Evolutionary conservation across 2,329 filamentous ascomycete genomes (phyloP).

Genomic region (Cercospora sp.): DNA sequence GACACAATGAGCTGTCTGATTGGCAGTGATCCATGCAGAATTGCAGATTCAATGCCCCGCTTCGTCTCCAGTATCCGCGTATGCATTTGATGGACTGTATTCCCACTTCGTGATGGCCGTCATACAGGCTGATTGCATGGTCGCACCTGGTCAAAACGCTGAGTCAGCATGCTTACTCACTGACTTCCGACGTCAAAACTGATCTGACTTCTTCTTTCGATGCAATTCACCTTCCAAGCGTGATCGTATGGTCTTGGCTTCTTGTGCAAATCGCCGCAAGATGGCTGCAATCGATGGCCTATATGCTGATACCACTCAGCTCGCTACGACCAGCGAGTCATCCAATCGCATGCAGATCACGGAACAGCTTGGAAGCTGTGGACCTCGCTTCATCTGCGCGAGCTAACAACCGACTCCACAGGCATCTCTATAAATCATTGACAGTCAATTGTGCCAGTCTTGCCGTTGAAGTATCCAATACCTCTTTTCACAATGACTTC

Average conservation of each 20-base stretch:
- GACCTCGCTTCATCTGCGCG: neutral
- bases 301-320: neutral
- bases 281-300: neutral
- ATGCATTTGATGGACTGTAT: too few relatives aligned
- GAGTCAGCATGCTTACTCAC: neutral
- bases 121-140: neutral
- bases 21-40: too few relatives aligned
- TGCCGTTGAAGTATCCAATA: neutral
- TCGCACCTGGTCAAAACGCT: neutral
- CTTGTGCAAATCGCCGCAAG: neutral
- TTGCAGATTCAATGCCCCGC: too few relatives aligned
- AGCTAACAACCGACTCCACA: neutral
- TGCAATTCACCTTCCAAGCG: neutral
- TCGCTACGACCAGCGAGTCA: neutral
- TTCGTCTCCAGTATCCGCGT: too few relatives aligned
- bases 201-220: neutral
- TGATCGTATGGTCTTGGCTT: neutral
- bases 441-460: neutral
- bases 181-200: neutral
- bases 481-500: neutral
- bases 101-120: neutral
- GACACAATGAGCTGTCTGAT: too few relatives aligned
- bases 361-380: conserved; percentile 2
- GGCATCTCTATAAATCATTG: neutral
- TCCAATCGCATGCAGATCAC: neutral